These are phyloP conservation scores for Penicillium malachiteum DNA, from an alignment of 495 filamentous ascomycete species.

Conservation along the genomic window DNA sequence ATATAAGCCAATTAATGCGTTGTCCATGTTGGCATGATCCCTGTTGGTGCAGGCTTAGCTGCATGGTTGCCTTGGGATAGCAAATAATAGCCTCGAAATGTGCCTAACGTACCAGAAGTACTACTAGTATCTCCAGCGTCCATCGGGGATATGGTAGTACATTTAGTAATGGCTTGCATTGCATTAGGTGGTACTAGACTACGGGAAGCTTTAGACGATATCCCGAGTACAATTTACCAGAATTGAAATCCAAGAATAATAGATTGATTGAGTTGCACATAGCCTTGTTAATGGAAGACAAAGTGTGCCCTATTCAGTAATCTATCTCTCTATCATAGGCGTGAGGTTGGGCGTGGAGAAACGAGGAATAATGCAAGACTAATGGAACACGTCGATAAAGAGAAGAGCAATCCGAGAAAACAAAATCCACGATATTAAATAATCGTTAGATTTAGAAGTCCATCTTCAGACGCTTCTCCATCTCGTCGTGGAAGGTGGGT, in stretches of 20 bases:
- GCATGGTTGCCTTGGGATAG: no score
- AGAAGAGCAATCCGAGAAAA: slow-evolving; percentile 12
- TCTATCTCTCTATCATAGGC: slow-evolving; percentile 24
- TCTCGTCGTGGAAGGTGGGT: slow-evolving; percentile 81
- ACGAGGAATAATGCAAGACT: slow-evolving; percentile 13
- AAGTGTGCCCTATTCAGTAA: slow-evolving; percentile 4
- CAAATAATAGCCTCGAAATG: no score
- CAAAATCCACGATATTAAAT: slow-evolving; percentile 11
- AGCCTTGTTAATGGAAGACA: neutral
- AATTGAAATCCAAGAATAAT: neutral
- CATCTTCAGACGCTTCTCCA: slow-evolving; percentile 86
- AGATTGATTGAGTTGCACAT: slow-evolving; percentile 10
- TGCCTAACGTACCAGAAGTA: no score
- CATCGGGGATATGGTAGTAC: no score
- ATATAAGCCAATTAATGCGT: no score
- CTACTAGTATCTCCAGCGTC: no score
- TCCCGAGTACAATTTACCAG: neutral
- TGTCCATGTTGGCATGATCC: no score
- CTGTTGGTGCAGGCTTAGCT: no score
- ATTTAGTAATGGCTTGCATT: no score
- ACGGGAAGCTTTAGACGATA: no score
- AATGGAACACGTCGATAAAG: slow-evolving; percentile 24
- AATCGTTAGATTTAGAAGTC: slow-evolving; percentile 48
- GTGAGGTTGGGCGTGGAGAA: slow-evolving; percentile 8
- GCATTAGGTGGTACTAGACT: no score